Percentiles rank a stretch among this genome's conserved stretches.
These are phyloP conservation scores for Blastomyces silverae DNA, from an alignment of 2,329 filamentous ascomycete species.

Conservation along the genomic window DNA sequence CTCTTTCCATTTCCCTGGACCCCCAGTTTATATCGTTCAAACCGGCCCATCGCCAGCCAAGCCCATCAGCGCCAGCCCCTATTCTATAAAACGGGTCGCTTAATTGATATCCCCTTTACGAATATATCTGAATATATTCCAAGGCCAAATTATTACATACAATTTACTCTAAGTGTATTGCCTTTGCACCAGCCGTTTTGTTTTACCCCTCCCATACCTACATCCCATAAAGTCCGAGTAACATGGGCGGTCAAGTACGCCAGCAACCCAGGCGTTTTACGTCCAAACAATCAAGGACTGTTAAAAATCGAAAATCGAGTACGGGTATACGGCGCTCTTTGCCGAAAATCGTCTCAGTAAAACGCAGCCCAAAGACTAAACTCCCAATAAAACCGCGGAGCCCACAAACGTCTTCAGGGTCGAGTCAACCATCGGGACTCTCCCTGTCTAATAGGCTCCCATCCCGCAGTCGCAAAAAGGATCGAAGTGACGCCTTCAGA, in stretches of 20 bases:
- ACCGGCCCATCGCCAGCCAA: neutral
- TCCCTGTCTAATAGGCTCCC: neutral
- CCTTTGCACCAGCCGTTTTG: neutral
- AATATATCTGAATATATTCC: neutral
- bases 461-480: conserved; percentile 4
- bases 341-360: neutral
- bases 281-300: neutral
- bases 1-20: neutral
- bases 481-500: conserved; percentile 5
- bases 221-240: neutral
- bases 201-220: neutral
- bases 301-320: neutral
- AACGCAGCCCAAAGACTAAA: neutral
- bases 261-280: neutral
- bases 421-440: neutral
- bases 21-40: neutral
- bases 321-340: neutral
- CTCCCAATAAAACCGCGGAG: neutral
- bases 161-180: neutral
- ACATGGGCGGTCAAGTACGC: neutral
- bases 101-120: neutral
- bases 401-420: neutral
- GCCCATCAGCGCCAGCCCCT: neutral
- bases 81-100: neutral
- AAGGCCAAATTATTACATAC: neutral